These are phyloP conservation scores for Hymenochaete sp. DNA, from an alignment of 1,284 basidiomycete genomes.

Conservation along the genomic window DNA sequence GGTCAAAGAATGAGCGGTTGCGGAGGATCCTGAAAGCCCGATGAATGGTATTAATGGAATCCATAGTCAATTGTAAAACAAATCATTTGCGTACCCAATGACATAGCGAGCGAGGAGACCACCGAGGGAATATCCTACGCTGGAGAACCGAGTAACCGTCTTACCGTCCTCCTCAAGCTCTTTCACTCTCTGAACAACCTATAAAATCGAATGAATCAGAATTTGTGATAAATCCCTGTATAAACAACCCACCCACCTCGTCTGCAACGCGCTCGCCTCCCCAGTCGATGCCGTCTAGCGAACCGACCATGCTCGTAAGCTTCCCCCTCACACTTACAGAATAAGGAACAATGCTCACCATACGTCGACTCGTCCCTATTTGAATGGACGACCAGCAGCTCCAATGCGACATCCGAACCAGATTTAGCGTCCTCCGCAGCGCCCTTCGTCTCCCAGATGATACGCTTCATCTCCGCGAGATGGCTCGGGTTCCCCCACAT, in stretches of 20 bases:
- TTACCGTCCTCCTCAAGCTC: conserved; percentile 43
- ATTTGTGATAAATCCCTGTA: conserved; percentile 10
- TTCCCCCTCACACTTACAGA: too few relatives aligned
- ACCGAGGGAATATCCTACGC: conserved; percentile 75
- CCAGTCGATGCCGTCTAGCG: conserved; percentile 60
- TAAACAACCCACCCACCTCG: conserved; percentile 40
- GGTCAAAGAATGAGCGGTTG: conserved; percentile 60
- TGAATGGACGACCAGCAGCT: conserved; percentile 37
- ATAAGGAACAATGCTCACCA: too few relatives aligned
- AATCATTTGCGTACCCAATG: conserved; percentile 44
- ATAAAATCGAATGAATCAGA: not conserved
- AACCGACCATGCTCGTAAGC: too few relatives aligned
- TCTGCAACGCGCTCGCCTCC: conserved; percentile 53
- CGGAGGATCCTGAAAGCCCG: conserved; percentile 43
- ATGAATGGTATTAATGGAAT: conserved; percentile 10
- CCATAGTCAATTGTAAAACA: not conserved
- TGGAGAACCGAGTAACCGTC: conserved; percentile 57
- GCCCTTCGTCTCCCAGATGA: conserved; percentile 32
- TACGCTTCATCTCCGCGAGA: conserved; percentile 37
- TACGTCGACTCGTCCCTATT: conserved; percentile 49
- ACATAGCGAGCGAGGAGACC: conserved; percentile 74
- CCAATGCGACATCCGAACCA: conserved; percentile 31
- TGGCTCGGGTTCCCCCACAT: conserved; percentile 74
- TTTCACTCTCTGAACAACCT: conserved; percentile 48
- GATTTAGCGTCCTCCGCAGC: conserved; percentile 7